phyloP scores from a whole-genome alignment of 768 basidiomycete species.

The Tulasnella sp. region DNA sequence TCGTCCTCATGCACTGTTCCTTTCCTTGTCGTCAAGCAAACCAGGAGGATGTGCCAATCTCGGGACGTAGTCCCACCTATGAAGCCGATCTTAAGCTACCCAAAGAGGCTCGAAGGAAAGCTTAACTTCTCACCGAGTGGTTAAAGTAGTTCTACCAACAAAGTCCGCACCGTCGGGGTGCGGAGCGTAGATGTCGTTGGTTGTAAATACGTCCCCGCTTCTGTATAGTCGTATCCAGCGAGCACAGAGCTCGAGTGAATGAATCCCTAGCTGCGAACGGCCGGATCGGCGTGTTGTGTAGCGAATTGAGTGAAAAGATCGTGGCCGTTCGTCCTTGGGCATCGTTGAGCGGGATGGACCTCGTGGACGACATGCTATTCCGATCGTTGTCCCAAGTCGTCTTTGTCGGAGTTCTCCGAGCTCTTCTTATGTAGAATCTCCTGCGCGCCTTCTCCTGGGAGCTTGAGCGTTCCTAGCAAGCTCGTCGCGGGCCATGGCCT shows the following conservation, averaged over 20 bases:
- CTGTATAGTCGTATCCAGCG: neutral
- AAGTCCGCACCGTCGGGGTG: slow-evolving; percentile 5
- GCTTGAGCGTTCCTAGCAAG: neutral
- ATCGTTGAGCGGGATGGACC: slow-evolving; percentile 1
- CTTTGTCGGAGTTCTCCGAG: neutral
- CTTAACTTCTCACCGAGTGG: slow-evolving; percentile 53
- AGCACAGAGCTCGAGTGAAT: neutral
- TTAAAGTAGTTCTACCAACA: slow-evolving; percentile 82
- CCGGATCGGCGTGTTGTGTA: neutral
- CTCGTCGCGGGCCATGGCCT: neutral
- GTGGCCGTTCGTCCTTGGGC: neutral
- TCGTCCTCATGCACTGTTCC: slow-evolving; percentile 73
- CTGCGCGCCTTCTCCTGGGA: neutral
- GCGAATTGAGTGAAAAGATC: neutral
- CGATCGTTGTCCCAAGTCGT: neutral
- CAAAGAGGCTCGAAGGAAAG: neutral
- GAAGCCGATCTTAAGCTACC: neutral
- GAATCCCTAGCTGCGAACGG: neutral
- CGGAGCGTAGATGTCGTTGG: neutral
- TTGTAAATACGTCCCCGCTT: neutral
- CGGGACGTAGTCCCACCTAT: slow-evolving; percentile 87
- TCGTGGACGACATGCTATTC: neutral
- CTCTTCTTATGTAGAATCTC: neutral
- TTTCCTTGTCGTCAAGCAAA: slow-evolving; percentile 75
- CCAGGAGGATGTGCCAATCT: slow-evolving; percentile 40